These are phyloP conservation scores for Phytophthora fragariae DNA, from an alignment of 352 stramenopile species.

Conservation along the genomic window DNA sequence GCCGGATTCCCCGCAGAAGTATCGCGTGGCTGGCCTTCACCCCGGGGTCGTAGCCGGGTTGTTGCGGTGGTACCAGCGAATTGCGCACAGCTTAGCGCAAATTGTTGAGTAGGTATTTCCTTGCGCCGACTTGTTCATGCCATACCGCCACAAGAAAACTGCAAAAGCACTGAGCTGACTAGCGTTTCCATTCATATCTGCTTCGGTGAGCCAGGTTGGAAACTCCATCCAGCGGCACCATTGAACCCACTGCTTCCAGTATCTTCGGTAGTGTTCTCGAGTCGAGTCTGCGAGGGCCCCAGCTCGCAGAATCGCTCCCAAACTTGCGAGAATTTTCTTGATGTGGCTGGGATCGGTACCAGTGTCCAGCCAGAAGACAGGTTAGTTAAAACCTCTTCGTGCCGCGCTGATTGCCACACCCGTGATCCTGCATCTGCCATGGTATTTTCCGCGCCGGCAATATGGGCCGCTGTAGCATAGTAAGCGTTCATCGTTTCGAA, in stretches of 20 bases:
- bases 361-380: not conserved
- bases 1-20: not conserved
- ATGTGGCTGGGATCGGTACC: not conserved
- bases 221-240: not conserved
- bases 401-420: not conserved
- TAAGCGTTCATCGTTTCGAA: not conserved
- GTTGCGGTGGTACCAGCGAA: not conserved
- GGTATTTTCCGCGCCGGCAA: not conserved
- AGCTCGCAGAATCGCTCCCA: not conserved
- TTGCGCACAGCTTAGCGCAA: not conserved
- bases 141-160: not conserved
- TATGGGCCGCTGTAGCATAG: not conserved
- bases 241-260: not conserved
- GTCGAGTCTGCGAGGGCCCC: not conserved
- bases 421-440: not conserved
- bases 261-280: not conserved
- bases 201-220: not conserved
- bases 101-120: not conserved
- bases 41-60: not conserved
- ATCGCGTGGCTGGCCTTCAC: not conserved
- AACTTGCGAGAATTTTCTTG: not conserved
- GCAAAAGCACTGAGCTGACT: not conserved
- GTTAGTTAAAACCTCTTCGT: not conserved
- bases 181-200: not conserved
- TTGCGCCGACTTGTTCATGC: not conserved